Conservation (phyloP, 352 stramenopile species). For the Phytophthora brassicae region DNA sequence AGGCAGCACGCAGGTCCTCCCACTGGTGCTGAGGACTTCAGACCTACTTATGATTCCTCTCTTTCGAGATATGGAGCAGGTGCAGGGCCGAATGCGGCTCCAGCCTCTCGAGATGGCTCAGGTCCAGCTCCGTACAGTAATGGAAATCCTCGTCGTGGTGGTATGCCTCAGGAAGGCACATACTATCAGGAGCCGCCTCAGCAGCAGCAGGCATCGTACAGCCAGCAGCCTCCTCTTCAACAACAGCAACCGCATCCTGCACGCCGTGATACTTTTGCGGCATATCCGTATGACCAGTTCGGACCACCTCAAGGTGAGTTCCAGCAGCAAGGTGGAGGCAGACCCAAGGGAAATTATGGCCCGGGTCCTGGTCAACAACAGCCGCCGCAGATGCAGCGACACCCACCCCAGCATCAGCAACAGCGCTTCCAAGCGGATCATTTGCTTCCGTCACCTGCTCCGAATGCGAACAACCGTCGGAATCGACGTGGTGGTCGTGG, state of each 20-base stretch:
- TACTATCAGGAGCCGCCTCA: conserved; percentile 37
- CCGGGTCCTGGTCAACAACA: conserved; percentile 21
- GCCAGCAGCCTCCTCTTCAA: conserved; percentile 16
- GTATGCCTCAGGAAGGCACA: conserved; percentile 19
- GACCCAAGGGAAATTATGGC: conserved; percentile 28
- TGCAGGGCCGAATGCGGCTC: conserved; percentile 19
- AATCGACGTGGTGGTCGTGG: conserved; percentile 40
- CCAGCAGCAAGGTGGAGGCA: conserved; percentile 31
- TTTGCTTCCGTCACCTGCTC: conserved; percentile 29
- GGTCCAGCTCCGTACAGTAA: conserved; percentile 18
- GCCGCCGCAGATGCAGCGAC: conserved; percentile 21
- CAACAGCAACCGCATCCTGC: conserved; percentile 21
- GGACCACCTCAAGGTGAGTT: conserved; percentile 34
- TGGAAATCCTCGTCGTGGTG: conserved; percentile 20
- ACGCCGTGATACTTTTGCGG: conserved; percentile 28
- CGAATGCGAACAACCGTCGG: conserved; percentile 26
- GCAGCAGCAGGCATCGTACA: conserved; percentile 27
- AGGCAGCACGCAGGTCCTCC: conserved; percentile 27
- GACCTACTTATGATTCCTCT: conserved; percentile 34
- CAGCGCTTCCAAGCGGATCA: conserved; percentile 27
- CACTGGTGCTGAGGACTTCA: conserved; percentile 23
- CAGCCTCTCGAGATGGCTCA: background rate
- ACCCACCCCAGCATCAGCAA: conserved; percentile 21
- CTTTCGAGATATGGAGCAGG: conserved; percentile 37
- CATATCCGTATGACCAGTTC: conserved; percentile 36